A percentile compares a stretch with the other conserved stretches of the same genome.
Evolutionary conservation across 768 basidiomycete genomes (phyloP).

Genomic region (Lactarius hatsudake): DNA sequence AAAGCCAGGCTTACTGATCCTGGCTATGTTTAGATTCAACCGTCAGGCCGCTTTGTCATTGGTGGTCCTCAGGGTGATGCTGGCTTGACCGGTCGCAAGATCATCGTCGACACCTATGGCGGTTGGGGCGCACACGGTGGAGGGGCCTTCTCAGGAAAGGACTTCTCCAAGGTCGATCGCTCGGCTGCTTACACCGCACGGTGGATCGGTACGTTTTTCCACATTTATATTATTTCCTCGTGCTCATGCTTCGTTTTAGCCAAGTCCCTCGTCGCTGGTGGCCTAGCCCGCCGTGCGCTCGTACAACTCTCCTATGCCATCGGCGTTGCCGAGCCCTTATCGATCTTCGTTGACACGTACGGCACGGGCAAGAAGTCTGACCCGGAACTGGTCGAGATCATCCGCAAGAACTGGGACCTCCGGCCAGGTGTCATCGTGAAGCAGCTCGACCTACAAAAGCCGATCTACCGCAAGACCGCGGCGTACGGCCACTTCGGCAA

Average conservation of each 20-base stretch:
- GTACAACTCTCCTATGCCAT: constrained; percentile 99
- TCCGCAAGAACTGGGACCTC: constrained; percentile 94
- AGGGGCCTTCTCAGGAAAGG: constrained; percentile 99
- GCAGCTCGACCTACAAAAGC: constrained; percentile 90
- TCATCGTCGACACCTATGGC: constrained; percentile 99
- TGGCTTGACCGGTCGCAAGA: constrained; percentile 98
- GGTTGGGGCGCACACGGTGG: constrained; percentile 99
- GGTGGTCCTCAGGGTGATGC: constrained; percentile 99
- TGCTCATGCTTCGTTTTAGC: constrained; percentile 44
- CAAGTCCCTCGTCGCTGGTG: constrained; percentile 90
- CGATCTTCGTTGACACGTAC: constrained; percentile 97
- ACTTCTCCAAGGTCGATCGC: constrained; percentile 99
- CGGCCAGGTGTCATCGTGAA: constrained; percentile 93
- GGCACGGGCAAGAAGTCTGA: constrained; percentile 92
- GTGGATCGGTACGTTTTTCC: constrained; percentile 72
- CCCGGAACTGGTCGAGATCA: constrained; percentile 86
- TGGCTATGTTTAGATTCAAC: constrained; percentile 71
- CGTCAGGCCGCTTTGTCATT: constrained; percentile 99
- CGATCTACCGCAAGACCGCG: constrained; percentile 91
- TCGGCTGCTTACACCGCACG: constrained; percentile 98
- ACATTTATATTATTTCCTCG: neutral
- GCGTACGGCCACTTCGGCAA: constrained; percentile 97
- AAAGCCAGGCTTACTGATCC: neutral
- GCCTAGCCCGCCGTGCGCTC: constrained; percentile 87
- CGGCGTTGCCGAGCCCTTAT: constrained; percentile 97